Base-by-base conservation (phyloP, 2,329 filamentous ascomycete species). In the Rachicladosporium sp. region DNA sequence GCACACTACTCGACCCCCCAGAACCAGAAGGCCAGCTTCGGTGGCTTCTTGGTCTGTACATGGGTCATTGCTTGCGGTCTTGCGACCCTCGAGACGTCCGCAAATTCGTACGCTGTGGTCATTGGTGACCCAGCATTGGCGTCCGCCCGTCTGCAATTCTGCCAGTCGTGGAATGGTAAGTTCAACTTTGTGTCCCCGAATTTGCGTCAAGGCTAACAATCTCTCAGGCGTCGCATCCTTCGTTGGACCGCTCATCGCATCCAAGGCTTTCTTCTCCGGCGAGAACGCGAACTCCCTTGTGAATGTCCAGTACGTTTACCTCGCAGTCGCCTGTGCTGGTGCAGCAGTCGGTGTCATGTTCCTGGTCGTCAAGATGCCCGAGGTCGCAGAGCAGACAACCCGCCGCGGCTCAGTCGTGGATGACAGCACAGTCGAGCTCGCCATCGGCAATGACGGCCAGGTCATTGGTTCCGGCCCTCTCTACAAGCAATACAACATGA, bases 401-500 rank as follows among this genome's bases (percentile, higher is more conserved):
- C 50, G 55, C 38, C 47, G 47, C 21, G 54, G 49, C 23, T 53
- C 50, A 19, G 50, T 59, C 37, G 50, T 50, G 29, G 47, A 48
- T 8, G 48, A 50, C 7, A 41, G 44, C 40, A 53, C 52, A 10
- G 43, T 56, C 21, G 55, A 54, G 41, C 39, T 55, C 15, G 55
- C 47, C 31, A 40, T 52, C 19, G 58, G 55, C 32, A 38, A 49
- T 12, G 50, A 56, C 37, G 57, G 58, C 38, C 37, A 50, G n/a
- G 46, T 54, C 37, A 50, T 58, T 39, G 49, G 47, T 31, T 46
- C 52, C 37, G 56, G 51, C 29, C 57, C 58, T 10, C 46, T 62
- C 29, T 57, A 56, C 54, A 61, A 60, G 54, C 57, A 62, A 48
- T 61, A 55, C 52, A 61, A 60, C 53, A 59, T 62, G 55, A 54